These are phyloP conservation scores for Pyricularia sp. DNA, from an alignment of 2,329 filamentous ascomycete genomes.

Conservation along the genomic window DNA sequence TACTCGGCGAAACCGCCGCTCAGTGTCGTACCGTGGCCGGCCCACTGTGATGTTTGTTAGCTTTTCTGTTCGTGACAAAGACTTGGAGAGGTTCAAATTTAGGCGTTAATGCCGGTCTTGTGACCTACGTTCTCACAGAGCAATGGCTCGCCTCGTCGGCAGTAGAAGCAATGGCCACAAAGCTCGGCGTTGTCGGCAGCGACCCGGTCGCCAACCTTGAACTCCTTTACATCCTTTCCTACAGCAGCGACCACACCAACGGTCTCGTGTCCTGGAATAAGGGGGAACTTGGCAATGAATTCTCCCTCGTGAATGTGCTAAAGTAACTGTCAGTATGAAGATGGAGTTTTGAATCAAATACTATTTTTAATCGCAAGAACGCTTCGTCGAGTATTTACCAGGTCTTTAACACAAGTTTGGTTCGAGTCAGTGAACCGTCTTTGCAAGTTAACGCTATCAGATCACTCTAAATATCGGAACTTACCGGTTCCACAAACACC, in stretches of 20 bases:
- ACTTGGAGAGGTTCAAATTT: background rate
- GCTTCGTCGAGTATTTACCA: constrained; percentile 19
- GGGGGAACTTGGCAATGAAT: constrained; percentile 53
- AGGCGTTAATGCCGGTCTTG: background rate
- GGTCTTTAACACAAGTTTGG: constrained; percentile 16
- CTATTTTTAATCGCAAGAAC: background rate
- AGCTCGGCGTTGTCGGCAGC: constrained; percentile 57
- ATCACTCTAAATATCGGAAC: constrained; percentile 11
- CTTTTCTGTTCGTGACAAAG: background rate
- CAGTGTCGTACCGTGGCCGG: constrained; percentile 57
- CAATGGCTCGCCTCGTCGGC: constrained; percentile 55
- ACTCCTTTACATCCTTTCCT: constrained; percentile 48
- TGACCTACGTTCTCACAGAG: constrained; percentile 50
- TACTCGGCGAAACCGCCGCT: constrained; percentile 68
- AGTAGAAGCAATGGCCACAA: constrained; percentile 66
- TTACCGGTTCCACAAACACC: constrained; percentile 51
- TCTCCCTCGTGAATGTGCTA: constrained; percentile 59
- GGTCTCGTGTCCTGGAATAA: constrained; percentile 61
- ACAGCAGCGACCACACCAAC: constrained; percentile 54
- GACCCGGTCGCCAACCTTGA: constrained; percentile 54
- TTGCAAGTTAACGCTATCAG: background rate
- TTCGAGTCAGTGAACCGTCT: background rate
- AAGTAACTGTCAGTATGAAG: constrained; percentile 8
- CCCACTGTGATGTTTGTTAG: constrained; percentile 30
- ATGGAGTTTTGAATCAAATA: background rate